Base-by-base conservation (phyloP, 1,139 yeast genomes). In the Debaryomyces nepalensis region DNA sequence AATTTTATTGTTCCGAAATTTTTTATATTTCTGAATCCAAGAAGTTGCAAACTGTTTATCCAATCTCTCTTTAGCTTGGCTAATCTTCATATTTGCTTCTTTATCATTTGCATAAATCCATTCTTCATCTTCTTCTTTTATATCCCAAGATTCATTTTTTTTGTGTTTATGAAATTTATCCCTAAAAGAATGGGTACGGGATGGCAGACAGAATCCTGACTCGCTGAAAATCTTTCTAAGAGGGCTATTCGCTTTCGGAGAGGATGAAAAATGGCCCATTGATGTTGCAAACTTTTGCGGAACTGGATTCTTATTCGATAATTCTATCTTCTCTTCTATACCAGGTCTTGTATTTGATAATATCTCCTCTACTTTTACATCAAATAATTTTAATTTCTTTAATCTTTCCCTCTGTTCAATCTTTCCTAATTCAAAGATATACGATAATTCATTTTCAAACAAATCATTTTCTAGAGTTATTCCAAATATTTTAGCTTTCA, bases 21-120 rank as follows among this genome's bases (percentile, higher is more conserved):
- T 44, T 27, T 51, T 57, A 49, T 49, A 70, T 44, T 67, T 70
- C 36, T 54, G 49, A 21, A 86, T 75, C 98, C 98, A 91, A 0
- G 95, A 79, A 15, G 70, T 71, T 0, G 93, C 78, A 29, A 87
- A 66, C 47, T 85, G 79, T 39, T 53, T 47, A 33, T 72, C 63
- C 15, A 77, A 63, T 5, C 67, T 40, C 9, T 65, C 62, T 36
- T 53, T 58, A 0, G 82, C 81, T 4, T 55, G 42, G 5, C 57
- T 58, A 4, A 78, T 66, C 16, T 61, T 52, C 4, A 46, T 48
- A 10, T 59, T 55, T 0, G 70, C 71, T 37, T 66, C 65, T 24
- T 54, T 55, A 24, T 51, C 49, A 7, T 59, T 49, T 21, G 39
- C 14, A 24, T 24, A 30, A 12, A 23, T 26, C 19, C 11, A 31